phyloP scores from a whole-genome alignment of 2,329 filamentous ascomycete species.

The Dryadomyces quercus-mongolicae region DNA sequence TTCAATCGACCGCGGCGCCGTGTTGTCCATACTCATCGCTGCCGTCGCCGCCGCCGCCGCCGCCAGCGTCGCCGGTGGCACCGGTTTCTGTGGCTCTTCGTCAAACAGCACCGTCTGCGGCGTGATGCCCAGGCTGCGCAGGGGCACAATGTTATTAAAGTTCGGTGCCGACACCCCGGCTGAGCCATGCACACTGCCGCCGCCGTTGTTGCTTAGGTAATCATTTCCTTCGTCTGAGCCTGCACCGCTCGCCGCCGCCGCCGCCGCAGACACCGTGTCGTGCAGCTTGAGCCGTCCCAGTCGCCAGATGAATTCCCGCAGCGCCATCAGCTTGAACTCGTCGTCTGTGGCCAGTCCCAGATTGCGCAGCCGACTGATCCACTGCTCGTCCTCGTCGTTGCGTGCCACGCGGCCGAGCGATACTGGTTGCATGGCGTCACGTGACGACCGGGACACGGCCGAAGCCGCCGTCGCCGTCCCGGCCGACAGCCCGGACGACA shows the following conservation, averaged over 20 bases:
- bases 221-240: not conserved
- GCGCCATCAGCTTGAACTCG: constrained; percentile 74
- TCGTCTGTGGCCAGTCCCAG: constrained; percentile 74
- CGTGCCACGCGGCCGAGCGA: constrained; percentile 49
- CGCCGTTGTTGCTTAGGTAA: constrained; percentile 16
- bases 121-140: constrained; percentile 65
- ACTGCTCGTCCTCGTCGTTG: constrained; percentile 89
- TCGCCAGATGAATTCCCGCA: constrained; percentile 87
- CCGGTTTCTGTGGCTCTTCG: constrained; percentile 45
- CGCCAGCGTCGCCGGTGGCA: constrained; percentile 9
- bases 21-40: constrained; percentile 21
- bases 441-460: constrained; percentile 40
- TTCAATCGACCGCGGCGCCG: constrained; percentile 56
- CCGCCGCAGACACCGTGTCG: constrained; percentile 21
- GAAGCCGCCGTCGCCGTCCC: not conserved
- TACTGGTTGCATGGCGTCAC: constrained; percentile 42
- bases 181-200: not conserved
- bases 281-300: constrained; percentile 60
- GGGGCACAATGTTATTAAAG: constrained; percentile 60
- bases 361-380: constrained; percentile 75
- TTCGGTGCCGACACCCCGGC: constrained; percentile 16
- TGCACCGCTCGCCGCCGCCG: constrained; percentile 2
- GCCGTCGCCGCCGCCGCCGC: constrained; percentile 12
- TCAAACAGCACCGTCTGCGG: constrained; percentile 91
- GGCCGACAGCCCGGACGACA: constrained; percentile 34